Conservation (phyloP, 1,284 basidiomycete genomes). For the Boletus semigastroideus region DNA sequence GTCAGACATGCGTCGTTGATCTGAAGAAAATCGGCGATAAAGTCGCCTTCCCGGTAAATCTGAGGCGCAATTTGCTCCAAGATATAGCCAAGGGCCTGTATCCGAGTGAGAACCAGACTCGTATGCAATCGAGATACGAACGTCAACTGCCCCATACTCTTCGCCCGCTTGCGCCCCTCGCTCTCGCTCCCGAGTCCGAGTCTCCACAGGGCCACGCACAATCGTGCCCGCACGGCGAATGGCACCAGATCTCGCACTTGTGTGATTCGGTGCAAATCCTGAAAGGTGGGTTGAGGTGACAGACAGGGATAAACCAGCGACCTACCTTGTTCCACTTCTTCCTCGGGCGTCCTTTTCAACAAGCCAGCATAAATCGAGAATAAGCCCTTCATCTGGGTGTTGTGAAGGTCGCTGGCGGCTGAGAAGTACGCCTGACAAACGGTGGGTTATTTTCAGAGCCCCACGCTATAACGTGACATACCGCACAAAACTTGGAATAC, state of each 20-base stretch:
- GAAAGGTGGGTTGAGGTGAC: neutral
- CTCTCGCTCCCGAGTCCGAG: slow-evolving; percentile 59
- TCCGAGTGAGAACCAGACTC: slow-evolving; percentile 35
- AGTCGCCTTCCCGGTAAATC: slow-evolving; percentile 82
- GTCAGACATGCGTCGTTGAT: slow-evolving; percentile 87
- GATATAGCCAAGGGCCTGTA: slow-evolving; percentile 72
- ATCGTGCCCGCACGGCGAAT: slow-evolving; percentile 78
- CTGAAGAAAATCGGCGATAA: slow-evolving; percentile 90
- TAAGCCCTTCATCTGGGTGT: slow-evolving; percentile 76
- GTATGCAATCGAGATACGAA: slow-evolving; percentile 30
- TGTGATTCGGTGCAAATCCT: slow-evolving; percentile 48
- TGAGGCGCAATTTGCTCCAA: slow-evolving; percentile 78
- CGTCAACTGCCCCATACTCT: slow-evolving; percentile 68
- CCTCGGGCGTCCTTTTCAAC: slow-evolving; percentile 68
- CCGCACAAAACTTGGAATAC: slow-evolving; percentile 86
- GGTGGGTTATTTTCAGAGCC: slow-evolving; percentile 5
- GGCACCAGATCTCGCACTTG: slow-evolving; percentile 41
- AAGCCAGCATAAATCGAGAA: slow-evolving; percentile 58
- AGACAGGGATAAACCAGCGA: slow-evolving; percentile 14
- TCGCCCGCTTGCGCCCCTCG: slow-evolving; percentile 64
- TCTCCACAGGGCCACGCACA: slow-evolving; percentile 67
- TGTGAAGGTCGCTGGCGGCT: slow-evolving; percentile 77
- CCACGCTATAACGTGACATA: slow-evolving; percentile 41
- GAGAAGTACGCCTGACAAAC: slow-evolving; percentile 80
- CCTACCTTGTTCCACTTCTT: slow-evolving; percentile 67